These are phyloP conservation scores for Colletotrichum aenigma DNA, from an alignment of 2,329 filamentous ascomycete species.

Conservation along the genomic window DNA sequence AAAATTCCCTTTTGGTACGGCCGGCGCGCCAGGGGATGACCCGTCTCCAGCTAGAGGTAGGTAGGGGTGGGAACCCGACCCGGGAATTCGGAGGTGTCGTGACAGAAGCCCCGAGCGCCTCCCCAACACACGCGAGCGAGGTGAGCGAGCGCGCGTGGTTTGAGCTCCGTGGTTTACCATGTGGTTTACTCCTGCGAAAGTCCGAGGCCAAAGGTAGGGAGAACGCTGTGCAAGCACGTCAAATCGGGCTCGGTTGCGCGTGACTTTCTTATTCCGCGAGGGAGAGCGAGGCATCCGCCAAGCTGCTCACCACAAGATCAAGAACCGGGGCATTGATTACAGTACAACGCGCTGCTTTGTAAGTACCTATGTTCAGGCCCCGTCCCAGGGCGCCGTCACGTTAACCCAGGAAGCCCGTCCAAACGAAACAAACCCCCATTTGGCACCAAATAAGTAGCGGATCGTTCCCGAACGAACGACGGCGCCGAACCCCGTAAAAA, in stretches of 20 bases:
- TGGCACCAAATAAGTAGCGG: neutral
- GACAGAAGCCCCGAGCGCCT: neutral
- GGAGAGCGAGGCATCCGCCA: neutral
- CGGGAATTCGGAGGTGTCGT: neutral
- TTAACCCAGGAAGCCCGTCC: neutral
- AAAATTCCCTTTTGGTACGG: neutral
- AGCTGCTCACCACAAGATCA: rapidly evolving
- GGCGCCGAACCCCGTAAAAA: neutral
- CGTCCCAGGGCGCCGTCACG: neutral
- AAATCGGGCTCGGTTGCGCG: too few relatives aligned
- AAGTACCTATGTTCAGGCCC: neutral
- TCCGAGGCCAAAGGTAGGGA: neutral
- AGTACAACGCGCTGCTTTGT: neutral
- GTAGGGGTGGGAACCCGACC: neutral
- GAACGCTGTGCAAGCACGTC: neutral
- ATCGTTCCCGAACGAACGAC: neutral
- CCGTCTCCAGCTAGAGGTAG: neutral
- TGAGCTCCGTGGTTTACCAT: neutral
- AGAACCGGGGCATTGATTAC: neutral
- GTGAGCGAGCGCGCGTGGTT: neutral
- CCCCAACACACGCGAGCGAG: neutral
- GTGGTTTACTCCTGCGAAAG: neutral
- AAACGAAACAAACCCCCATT: neutral
- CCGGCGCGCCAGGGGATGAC: neutral
- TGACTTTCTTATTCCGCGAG: neutral